Conservation (phyloP, 805 yeast species). For the Candida succiphila region DNA sequence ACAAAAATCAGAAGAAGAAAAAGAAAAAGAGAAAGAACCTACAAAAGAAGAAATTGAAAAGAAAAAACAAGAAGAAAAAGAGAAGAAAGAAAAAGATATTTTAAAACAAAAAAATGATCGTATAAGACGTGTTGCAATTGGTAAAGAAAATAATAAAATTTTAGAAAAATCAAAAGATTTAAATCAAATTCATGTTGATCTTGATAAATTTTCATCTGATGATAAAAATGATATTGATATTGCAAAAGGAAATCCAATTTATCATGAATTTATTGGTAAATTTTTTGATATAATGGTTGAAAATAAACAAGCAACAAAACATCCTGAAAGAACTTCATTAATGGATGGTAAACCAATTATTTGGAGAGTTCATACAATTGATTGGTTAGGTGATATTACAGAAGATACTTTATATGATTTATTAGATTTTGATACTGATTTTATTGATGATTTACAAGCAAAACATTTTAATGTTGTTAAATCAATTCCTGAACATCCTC, state of each 20-base stretch:
- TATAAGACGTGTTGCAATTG: neutral
- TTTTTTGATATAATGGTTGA: slow-evolving; percentile 5
- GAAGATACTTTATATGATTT: slow-evolving; percentile 2
- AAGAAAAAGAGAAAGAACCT: neutral
- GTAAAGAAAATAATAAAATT: neutral
- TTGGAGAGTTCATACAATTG: slow-evolving; percentile 11
- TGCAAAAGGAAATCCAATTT: slow-evolving; percentile 2
- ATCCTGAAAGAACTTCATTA: slow-evolving; percentile 9
- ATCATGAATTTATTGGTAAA: slow-evolving; percentile 7
- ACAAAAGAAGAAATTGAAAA: neutral
- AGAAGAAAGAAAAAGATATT: neutral
- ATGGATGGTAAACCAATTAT: slow-evolving; percentile 13
- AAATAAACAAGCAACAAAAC: slow-evolving; percentile 5
- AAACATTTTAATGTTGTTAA: slow-evolving; percentile 38
- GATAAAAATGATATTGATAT: slow-evolving; percentile 1
- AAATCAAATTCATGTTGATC: neutral
- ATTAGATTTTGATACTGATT: slow-evolving; percentile 19
- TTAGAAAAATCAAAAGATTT: neutral
- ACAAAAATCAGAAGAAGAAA: neutral
- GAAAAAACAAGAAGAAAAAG: neutral
- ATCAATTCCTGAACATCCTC: slow-evolving; percentile 33
- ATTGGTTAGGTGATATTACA: slow-evolving; percentile 6
- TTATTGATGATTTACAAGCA: slow-evolving; percentile 32
- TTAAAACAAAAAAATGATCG: neutral
- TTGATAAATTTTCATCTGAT: neutral